phyloP scores from a whole-genome alignment of 768 basidiomycete genomes.

The Boletus eberwhitei region DNA sequence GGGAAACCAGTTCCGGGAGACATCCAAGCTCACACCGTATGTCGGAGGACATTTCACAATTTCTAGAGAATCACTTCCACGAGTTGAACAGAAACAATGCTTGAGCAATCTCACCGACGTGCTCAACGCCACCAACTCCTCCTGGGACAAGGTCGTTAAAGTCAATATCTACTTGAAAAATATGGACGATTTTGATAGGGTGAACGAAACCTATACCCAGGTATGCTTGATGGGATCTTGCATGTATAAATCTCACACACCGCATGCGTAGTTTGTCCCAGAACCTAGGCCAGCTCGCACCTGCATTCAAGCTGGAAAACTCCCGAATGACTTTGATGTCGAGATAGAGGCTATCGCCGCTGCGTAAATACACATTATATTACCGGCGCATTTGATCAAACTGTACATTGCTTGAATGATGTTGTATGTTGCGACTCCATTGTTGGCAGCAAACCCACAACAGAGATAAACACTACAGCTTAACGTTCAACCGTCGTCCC shows the following conservation, averaged over 20 bases:
- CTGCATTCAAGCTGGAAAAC: constrained; percentile 68
- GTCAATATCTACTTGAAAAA: constrained; percentile 61
- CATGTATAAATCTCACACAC: background rate
- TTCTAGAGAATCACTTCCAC: background rate
- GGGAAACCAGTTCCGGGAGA: constrained; percentile 53
- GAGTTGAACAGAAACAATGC: constrained; percentile 46
- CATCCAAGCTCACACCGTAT: constrained; percentile 57
- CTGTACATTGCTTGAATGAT: background rate
- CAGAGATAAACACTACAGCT: background rate
- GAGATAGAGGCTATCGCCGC: constrained; percentile 73
- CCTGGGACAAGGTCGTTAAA: constrained; percentile 57
- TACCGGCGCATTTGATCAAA: background rate
- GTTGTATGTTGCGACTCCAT: background rate
- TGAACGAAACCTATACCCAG: constrained; percentile 59
- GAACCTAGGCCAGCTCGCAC: constrained; percentile 69
- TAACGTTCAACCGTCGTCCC: constrained; percentile 15
- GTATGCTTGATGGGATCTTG: constrained; percentile 25
- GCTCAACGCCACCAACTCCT: constrained; percentile 50
- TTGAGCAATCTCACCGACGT: constrained; percentile 54
- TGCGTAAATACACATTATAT: constrained; percentile 6
- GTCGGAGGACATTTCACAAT: constrained; percentile 8
- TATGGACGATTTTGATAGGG: constrained; percentile 53
- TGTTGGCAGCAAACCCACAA: background rate
- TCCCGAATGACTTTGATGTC: constrained; percentile 67
- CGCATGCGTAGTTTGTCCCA: constrained; percentile 38